Percentiles rank a stretch among this genome's conserved stretches.
Conservation (phyloP, 2,329 filamentous ascomycete genomes). For the Raffaelea arxii region DNA sequence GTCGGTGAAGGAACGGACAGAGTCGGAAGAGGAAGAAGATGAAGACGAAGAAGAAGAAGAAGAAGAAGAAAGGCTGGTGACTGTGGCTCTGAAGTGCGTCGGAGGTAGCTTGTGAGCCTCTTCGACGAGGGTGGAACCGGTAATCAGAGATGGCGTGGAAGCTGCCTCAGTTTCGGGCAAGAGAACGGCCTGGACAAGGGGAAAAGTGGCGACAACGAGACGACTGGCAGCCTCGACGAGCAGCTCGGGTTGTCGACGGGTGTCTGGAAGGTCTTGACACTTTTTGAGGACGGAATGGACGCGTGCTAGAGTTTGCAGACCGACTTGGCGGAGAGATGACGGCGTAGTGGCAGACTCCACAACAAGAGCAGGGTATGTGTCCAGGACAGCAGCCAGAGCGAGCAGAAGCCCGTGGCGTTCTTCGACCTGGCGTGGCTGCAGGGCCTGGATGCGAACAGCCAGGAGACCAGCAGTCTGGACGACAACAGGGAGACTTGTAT, state of each 20-base stretch:
- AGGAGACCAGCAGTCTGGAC: constrained; percentile 29
- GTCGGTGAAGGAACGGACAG: neutral
- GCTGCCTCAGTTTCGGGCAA: constrained; percentile 5
- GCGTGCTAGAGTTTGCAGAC: neutral
- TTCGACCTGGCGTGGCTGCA: constrained; percentile 53
- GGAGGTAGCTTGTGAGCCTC: neutral
- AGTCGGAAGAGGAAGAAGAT: neutral
- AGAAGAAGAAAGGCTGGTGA: neutral
- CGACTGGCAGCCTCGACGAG: constrained; percentile 51
- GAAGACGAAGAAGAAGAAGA: neutral
- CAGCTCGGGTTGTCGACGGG: constrained; percentile 52
- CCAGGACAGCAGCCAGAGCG: constrained; percentile 48
- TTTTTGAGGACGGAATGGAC: constrained; percentile 29
- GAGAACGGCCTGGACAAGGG: constrained; percentile 32
- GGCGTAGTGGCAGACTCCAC: neutral
- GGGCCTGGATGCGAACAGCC: constrained; percentile 29
- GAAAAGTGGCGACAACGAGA: constrained; percentile 45
- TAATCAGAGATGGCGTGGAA: constrained; percentile 13
- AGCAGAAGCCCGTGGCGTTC: constrained; percentile 60
- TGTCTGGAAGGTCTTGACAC: constrained; percentile 24
- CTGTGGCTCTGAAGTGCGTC: constrained; percentile 1
- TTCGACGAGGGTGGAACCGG: constrained; percentile 16
- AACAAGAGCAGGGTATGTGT: constrained; percentile 29
- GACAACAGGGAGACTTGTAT: no score
- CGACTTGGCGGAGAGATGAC: neutral